Conservation (phyloP, 257 asterid species). For the Henckelia pumila region DNA sequence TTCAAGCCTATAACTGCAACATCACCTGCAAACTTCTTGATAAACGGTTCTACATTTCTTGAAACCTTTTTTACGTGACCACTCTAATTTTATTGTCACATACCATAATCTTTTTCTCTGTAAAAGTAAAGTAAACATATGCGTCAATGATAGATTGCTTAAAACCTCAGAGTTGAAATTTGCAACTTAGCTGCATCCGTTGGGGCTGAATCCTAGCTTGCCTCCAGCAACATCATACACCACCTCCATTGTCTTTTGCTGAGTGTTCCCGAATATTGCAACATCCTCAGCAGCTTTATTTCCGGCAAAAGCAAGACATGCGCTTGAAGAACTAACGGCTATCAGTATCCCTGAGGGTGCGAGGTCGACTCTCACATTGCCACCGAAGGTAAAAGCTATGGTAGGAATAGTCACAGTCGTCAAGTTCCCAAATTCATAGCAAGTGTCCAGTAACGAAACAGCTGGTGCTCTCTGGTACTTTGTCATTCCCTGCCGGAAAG, state of each 20-base stretch:
- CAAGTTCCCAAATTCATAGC: slow-evolving; percentile 49
- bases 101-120: no score
- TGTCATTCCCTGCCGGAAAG: slow-evolving; percentile 46
- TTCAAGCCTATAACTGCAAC: no score
- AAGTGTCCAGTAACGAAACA: slow-evolving; percentile 58
- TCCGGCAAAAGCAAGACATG: slow-evolving; percentile 70
- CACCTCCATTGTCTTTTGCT: slow-evolving; percentile 65
- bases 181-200: slow-evolving; percentile 56
- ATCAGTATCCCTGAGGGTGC: slow-evolving; percentile 37
- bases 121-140: background rate
- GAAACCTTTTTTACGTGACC: no score
- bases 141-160: background rate
- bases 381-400: slow-evolving; percentile 46
- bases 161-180: no score
- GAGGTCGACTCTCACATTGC: slow-evolving; percentile 44
- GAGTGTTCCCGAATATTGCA: slow-evolving; percentile 60
- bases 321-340: slow-evolving; percentile 13
- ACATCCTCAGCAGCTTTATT: slow-evolving; percentile 31
- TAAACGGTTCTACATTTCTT: no score
- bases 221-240: slow-evolving; percentile 70
- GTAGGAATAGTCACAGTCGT: slow-evolving; percentile 37
- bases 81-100: no score
- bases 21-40: no score
- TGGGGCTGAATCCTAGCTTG: slow-evolving; percentile 58
- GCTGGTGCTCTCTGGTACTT: slow-evolving; percentile 48